A percentile compares a stretch with the other conserved stretches of the same genome.
phyloP scores from a whole-genome alignment of 148 eudicot genomes.

The Cornus kousa region DNA sequence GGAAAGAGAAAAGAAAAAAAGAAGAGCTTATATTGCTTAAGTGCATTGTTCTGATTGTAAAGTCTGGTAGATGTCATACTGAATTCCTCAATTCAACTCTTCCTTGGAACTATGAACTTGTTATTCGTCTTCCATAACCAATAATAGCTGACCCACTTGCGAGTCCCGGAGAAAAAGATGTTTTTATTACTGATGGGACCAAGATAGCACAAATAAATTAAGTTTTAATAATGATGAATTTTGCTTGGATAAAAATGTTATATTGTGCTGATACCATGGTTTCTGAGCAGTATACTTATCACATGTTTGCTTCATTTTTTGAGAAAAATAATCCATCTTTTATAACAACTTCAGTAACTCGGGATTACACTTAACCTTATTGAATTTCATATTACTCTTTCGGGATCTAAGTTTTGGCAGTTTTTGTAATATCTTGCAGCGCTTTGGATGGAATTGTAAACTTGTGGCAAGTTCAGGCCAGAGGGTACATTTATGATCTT shows the following conservation, averaged over 20 bases:
- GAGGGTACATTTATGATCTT: conserved; percentile 51
- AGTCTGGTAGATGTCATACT: neutral
- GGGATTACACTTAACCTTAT: neutral
- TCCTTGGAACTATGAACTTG: neutral
- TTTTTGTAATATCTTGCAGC: conserved; percentile 43
- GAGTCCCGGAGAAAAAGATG: neutral
- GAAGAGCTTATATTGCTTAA: neutral
- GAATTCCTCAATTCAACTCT: neutral
- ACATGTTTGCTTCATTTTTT: conserved; percentile 1
- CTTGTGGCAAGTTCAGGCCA: conserved; percentile 85
- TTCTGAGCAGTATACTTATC: neutral
- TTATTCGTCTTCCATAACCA: neutral
- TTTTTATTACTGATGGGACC: neutral
- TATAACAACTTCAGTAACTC: conserved; percentile 3
- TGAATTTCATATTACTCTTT: neutral
- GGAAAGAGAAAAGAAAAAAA: neutral
- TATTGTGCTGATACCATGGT: neutral
- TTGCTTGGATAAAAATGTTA: neutral
- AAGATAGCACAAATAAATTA: neutral
- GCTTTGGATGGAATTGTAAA: conserved; percentile 89
- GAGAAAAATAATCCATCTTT: neutral
- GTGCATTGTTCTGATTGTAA: neutral
- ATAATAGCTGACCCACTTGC: neutral
- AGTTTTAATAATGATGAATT: neutral
- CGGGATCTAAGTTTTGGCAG: conserved; percentile 8